These are phyloP conservation scores for Ramalina intermedia DNA, from an alignment of 495 filamentous ascomycete species.

Conservation along the genomic window DNA sequence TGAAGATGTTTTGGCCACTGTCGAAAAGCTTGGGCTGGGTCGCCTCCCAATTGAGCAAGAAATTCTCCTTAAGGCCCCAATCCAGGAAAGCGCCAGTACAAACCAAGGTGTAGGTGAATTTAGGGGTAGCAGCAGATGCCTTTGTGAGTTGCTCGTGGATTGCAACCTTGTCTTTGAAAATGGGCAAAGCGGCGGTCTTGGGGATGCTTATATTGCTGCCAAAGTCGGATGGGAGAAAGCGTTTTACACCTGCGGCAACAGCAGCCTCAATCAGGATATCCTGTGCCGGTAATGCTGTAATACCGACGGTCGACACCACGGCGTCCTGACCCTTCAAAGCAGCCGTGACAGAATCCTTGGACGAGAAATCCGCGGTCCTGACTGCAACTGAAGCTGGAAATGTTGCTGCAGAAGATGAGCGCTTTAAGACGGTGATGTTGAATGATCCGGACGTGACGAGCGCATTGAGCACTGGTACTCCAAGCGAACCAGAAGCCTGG, in stretches of 20 bases:
- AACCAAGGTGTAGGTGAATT: slow-evolving; percentile 37
- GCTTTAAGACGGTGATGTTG: slow-evolving; percentile 43
- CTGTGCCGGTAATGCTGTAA: slow-evolving; percentile 25
- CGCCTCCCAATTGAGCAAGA: slow-evolving; percentile 27
- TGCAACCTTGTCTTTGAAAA: slow-evolving; percentile 35
- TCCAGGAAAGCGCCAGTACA: slow-evolving; percentile 38
- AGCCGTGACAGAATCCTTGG: slow-evolving; percentile 31
- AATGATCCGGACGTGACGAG: slow-evolving; percentile 37
- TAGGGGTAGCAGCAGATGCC: slow-evolving; percentile 17
- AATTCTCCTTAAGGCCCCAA: slow-evolving; percentile 28
- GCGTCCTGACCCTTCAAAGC: slow-evolving; percentile 26
- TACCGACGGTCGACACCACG: slow-evolving; percentile 23
- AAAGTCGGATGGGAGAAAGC: slow-evolving; percentile 53
- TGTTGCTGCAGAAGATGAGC: slow-evolving; percentile 25
- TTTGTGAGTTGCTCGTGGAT: slow-evolving; percentile 33
- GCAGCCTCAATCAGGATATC: slow-evolving; percentile 43
- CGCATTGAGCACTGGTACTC: slow-evolving; percentile 37
- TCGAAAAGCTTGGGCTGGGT: slow-evolving; percentile 35
- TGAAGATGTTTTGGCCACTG: slow-evolving; percentile 36
- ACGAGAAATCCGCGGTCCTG: slow-evolving; percentile 39
- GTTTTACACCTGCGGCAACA: slow-evolving; percentile 40
- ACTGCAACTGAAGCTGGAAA: slow-evolving; percentile 27
- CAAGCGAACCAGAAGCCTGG: slow-evolving; percentile 41
- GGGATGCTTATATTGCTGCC: slow-evolving; percentile 36
- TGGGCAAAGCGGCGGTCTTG: slow-evolving; percentile 20